Evolutionary conservation across 495 filamentous ascomycete species (phyloP), one percentile per base, ranked within the genome.

Genomic region (Penicillium bovifimosum): DNA sequence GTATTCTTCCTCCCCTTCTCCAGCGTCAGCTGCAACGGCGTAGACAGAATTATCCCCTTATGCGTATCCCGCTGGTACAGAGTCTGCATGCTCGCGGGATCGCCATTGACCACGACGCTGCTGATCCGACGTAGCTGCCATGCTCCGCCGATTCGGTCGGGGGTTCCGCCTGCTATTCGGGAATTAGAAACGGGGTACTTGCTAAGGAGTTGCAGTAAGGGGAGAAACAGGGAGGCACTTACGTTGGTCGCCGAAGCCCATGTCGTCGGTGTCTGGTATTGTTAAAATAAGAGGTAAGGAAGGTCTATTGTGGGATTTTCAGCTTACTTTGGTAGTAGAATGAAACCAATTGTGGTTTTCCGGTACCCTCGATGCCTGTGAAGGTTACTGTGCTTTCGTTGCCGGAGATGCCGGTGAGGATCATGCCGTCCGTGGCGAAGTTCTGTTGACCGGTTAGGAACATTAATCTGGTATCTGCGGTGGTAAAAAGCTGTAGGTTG

Each of bases 301-400:
- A 24, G 4, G 20, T 4, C 4, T 4, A 24, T 2, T 2, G 4
- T 24, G 20, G 4, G 20, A 29, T 5, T 7, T 20, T 9, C 17
- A 34, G 50, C 62, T 13, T 44, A 65, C 59, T 65, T 39, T 65
- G 62, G 43, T 79, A 79, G 51, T 80, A 76, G 59, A 80, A 79
- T 0, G 78, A 79, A 10, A 80, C 67, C 76, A 75, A 80, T 68
- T 80, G 78, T 2, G 71, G 71, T 33, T 74, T 68, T 16, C 76
- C 78, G 6, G 70, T 62, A 6, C 78, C 77, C 49, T 75, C 59
- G 16, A 80, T 72, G 3, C 59, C 61, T 10, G 71, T 57, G 52
- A 80, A 78, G 2, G 72, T 79, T 20, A 78, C 68, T 0, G 72
- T 78, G 57, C 75, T 78, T 42, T 75, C 73, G 47, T 78, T 79